These are phyloP conservation scores for Diatrype stigma DNA, from an alignment of 2,329 filamentous ascomycete species.

Conservation along the genomic window DNA sequence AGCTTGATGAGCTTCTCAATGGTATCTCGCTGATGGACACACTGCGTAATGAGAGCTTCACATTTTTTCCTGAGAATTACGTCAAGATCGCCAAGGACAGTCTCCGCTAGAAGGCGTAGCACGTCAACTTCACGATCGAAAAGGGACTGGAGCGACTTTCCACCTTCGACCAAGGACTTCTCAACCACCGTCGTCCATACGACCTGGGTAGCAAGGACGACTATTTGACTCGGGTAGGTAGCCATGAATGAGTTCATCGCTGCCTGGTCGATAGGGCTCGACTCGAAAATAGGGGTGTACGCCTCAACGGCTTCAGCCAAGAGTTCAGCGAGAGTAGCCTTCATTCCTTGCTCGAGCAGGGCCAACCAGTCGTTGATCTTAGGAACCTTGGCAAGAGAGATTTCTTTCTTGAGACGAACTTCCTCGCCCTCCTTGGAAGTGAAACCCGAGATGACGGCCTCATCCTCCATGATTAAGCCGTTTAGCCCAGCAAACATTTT, in stretches of 20 bases:
- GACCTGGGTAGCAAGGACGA: constrained; percentile 88
- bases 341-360: constrained; percentile 89
- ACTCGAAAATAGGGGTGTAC: constrained; percentile 74
- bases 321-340: constrained; percentile 84
- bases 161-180: constrained; percentile 67
- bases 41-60: constrained; percentile 97
- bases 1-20: constrained; percentile 80
- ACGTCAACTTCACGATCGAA: constrained; percentile 82
- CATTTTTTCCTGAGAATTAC: constrained; percentile 90
- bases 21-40: constrained; percentile 92
- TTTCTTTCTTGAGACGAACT: constrained; percentile 82
- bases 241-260: constrained; percentile 77
- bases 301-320: constrained; percentile 80
- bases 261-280: constrained; percentile 63
- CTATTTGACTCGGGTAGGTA: constrained; percentile 86
- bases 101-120: constrained; percentile 78
- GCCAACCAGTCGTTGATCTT: constrained; percentile 99
- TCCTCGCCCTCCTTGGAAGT: constrained; percentile 93
- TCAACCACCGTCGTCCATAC: constrained; percentile 92
- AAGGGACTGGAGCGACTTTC: constrained; percentile 62
- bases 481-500: constrained; percentile 99
- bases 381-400: constrained; percentile 88
- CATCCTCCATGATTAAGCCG: constrained; percentile 86
- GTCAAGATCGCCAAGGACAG: constrained; percentile 85
- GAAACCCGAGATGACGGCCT: constrained; percentile 83